Base-by-base conservation (phyloP, 1,284 basidiomycete species). In the Omphalotus olearius region DNA sequence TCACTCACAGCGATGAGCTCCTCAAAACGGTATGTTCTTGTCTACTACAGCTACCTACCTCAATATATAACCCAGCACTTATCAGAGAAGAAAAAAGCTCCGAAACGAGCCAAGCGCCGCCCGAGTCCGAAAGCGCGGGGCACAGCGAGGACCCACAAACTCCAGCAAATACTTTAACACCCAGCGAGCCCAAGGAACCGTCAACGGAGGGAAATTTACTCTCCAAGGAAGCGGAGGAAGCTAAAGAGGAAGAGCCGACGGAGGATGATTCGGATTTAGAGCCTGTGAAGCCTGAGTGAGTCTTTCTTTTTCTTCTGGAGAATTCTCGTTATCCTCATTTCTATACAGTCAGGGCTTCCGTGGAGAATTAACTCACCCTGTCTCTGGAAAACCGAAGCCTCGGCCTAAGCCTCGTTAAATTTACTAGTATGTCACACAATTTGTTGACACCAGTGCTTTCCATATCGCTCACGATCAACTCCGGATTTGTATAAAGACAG, bases 261-360 rank as follows among this genome's bases (percentile, higher is more conserved):
- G 45, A 43, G 26, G 39, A 30, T 28, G 39, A 47, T 14, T 26
- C 45, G n/a, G 45, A 43, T 43, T 6, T 25, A 36, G 33, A 47
- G 6, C 51, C 51, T 37, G 45, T 47, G 6, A 26, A 28, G 13
- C 51, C 51, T 9, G 51, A 43, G 51, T 52, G 17, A 35, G 51
- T 47, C 16, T 39, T 30, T 28, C 11, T 5, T 30, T 18, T 17
- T 17, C n/a, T 38, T 42, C 28, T 28, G n/a, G 13, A 23, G n/a
- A 41, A 45, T 17, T 25, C 33, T 17, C n/a, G 18, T 23, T n/a
- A 3, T 16, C 25, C n/a, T 9, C 16, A 23, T 7, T 26, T 18
- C n/a, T 30, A 26, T 11, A 30, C 38, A 50, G 48, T 16, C 48
- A 50, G 16, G 30, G 6, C 16, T 42, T 42, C 37, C 48, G 48